These are phyloP conservation scores for Pterocarpus santalinus DNA, from an alignment of 306 rosid species.

Conservation along the genomic window DNA sequence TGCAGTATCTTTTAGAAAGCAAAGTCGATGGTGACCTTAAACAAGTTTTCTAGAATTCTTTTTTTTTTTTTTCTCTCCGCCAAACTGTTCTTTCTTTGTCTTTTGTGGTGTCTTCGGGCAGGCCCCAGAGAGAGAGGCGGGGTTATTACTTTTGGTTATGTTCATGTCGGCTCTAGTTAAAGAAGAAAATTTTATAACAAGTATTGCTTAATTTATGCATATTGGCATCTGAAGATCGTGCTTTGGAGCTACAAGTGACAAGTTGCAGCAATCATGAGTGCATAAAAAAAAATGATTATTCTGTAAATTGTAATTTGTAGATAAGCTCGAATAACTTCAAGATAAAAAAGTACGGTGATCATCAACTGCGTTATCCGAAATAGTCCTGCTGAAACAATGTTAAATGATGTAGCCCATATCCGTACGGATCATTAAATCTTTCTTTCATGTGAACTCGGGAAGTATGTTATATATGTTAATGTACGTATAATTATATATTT, in stretches of 20 bases:
- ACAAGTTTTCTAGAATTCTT: not conserved
- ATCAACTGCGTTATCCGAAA: not conserved
- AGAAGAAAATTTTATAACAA: not conserved
- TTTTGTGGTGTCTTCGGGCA: not conserved
- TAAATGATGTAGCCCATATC: not conserved
- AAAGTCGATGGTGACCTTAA: not conserved
- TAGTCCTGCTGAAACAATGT: not conserved
- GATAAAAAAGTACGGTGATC: no score
- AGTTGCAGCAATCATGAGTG: slow-evolving; percentile 29
- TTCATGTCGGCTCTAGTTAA: slow-evolving; percentile 18
- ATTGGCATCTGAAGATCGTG: slow-evolving; percentile 34
- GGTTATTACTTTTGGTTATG: slow-evolving; percentile 11
- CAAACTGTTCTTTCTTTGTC: not conserved
- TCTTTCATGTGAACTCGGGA: not conserved
- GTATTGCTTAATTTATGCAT: not conserved
- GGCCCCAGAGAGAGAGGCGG: not conserved
- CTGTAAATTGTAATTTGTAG: not conserved
- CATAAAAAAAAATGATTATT: not conserved
- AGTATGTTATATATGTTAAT: no score
- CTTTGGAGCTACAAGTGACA: slow-evolving; percentile 13
- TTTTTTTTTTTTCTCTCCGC: not conserved
- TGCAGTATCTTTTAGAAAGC: not conserved
- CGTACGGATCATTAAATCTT: not conserved
- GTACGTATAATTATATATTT: not conserved
- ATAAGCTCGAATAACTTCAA: not conserved